Base-by-base conservation (phyloP, 495 filamentous ascomycete genomes). In the Coniosporium apollinis region DNA sequence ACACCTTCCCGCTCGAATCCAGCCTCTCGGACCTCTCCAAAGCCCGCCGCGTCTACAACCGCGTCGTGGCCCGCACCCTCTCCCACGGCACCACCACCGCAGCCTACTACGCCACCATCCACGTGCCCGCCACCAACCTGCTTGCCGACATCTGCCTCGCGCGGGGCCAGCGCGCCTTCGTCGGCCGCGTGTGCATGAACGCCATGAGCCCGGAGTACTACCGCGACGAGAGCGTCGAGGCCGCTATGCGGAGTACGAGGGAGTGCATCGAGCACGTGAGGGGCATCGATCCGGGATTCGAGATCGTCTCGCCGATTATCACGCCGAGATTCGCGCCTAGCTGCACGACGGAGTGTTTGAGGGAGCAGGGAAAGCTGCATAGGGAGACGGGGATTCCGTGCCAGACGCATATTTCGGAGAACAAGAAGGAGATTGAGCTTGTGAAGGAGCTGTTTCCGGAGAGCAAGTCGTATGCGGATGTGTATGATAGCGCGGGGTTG, bases 321-420 rank as follows among this genome's bases (percentile, higher is more conserved):
- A 97, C 89, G 0, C 89, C 89, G 0, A 69, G 89, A 13, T 97
- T 97, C 50, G 89, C 82, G 0, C 85, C 82, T 0, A 67, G 68
- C 3, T 94, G 89, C 45, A 68, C 72, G 0, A 37, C 52, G 0
- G 56, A 67, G 3, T 58, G 73, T 9, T 65, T 97, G 46, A 11
- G 47, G 3, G 52, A 44, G 0, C 70, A 94, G 1, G 86, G 76
- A 15, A 41, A 56, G 3, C 59, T 94, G 1, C 74, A 78, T 0
- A 50, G 53, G 6, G 61, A 69, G 20, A 69, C 66, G 9, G 52
- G 57, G 5, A 54, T 86, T 0, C 74, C 74, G 9, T 68, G 84
- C 33, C 89, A 97, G 57, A 97, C 89, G 1, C 89, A 97, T 58
- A 77, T 97, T 52, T 74, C 76, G 0, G 89, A 97, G 52, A 96